Evolutionary conservation across 441 rosid species (phyloP).

Genomic region (Bruguiera hainesii): DNA sequence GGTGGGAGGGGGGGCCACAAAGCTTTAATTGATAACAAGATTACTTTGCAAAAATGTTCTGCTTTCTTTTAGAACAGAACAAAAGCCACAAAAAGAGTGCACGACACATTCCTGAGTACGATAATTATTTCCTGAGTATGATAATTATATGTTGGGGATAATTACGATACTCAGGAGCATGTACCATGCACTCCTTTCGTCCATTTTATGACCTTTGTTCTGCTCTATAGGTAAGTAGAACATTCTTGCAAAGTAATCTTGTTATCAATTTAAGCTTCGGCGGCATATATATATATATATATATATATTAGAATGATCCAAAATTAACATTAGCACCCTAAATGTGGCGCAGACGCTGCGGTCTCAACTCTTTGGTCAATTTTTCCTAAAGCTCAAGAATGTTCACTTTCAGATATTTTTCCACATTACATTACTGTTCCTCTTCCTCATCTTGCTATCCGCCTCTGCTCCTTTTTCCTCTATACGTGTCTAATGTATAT

Average conservation of each 20-base stretch:
- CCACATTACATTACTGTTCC: neutral
- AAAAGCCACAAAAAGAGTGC: slow-evolving; percentile 3
- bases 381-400: neutral
- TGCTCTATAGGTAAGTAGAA: neutral
- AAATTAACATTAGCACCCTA: neutral
- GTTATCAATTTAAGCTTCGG: neutral
- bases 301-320: neutral
- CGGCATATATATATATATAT: too few relatives aligned
- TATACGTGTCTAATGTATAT: too few relatives aligned
- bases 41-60: neutral
- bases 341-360: neutral
- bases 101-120: neutral
- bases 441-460: neutral
- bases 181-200: slow-evolving; percentile 7
- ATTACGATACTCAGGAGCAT: neutral
- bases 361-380: neutral
- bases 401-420: neutral
- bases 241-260: neutral
- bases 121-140: neutral
- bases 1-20: too few relatives aligned
- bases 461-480: neutral
- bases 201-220: neutral
- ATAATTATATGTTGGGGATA: too few relatives aligned
- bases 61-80: neutral
- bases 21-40: neutral